Evolutionary conservation across 1,284 basidiomycete genomes (phyloP).

Genomic region (Kwoniella shivajii): DNA sequence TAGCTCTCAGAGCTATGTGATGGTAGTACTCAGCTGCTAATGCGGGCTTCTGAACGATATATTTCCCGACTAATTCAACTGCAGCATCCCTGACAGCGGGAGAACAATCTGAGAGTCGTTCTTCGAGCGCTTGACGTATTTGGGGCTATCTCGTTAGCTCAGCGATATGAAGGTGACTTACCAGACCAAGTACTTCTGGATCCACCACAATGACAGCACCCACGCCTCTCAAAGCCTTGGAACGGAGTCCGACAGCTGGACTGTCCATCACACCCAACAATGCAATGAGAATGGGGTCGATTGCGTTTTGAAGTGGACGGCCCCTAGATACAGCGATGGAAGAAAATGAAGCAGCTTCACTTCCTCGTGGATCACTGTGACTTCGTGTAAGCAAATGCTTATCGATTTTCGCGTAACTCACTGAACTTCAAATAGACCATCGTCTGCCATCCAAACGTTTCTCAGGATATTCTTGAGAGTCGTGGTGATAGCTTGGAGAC

Average conservation of each 20-base stretch:
- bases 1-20: constrained; percentile 81
- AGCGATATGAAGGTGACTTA: constrained; percentile 52
- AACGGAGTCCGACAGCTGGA: constrained; percentile 79
- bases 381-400: neutral
- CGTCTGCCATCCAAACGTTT: constrained; percentile 39
- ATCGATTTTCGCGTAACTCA: constrained; percentile 11
- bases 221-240: constrained; percentile 83
- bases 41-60: constrained; percentile 81
- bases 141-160: constrained; percentile 58
- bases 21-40: constrained; percentile 83
- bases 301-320: constrained; percentile 72
- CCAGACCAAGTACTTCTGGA: constrained; percentile 73
- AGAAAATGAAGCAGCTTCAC: constrained; percentile 29
- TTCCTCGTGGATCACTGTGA: constrained; percentile 36
- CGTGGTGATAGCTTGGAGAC: constrained; percentile 27
- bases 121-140: constrained; percentile 80
- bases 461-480: constrained; percentile 25
- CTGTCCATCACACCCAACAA: constrained; percentile 76
- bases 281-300: constrained; percentile 75
- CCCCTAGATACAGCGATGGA: constrained; percentile 74
- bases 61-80: constrained; percentile 92
- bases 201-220: constrained; percentile 83
- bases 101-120: constrained; percentile 83
- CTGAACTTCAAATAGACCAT: constrained; percentile 40
- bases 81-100: constrained; percentile 93